A percentile compares a stretch with the other conserved stretches of the same genome.
Conservation (phyloP, 192 early-diverging fungal genomes). For the Linnemannia zychae region DNA sequence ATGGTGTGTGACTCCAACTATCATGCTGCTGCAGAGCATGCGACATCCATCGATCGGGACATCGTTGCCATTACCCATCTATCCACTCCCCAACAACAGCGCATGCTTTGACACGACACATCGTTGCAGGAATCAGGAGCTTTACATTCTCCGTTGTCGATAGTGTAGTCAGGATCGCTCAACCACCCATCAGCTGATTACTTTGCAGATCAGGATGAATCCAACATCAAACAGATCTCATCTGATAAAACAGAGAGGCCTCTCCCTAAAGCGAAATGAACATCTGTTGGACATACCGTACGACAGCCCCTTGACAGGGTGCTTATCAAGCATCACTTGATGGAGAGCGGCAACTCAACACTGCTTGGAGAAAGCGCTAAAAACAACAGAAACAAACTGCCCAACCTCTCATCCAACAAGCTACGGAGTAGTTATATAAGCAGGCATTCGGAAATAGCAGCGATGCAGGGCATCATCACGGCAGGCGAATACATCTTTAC, state of each 20-base stretch:
- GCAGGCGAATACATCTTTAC: neutral
- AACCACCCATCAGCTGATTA: neutral
- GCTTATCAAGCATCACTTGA: neutral
- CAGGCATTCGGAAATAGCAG: neutral
- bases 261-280: neutral
- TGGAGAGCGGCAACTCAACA: neutral
- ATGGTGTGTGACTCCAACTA: slow-evolving; percentile 19
- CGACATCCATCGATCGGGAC: slow-evolving; percentile 37
- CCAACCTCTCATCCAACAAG: neutral
- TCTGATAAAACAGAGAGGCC: neutral
- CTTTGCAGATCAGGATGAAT: slow-evolving; percentile 1
- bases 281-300: neutral
- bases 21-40: slow-evolving; percentile 33
- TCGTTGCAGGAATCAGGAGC: neutral
- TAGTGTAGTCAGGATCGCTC: neutral
- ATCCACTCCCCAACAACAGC: neutral
- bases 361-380: neutral
- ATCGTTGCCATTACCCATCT: slow-evolving; percentile 10
- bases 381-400: neutral
- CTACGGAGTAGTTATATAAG: neutral
- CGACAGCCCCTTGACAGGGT: neutral
- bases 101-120: neutral
- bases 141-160: neutral
- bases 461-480: neutral
- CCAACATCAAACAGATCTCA: slow-evolving; percentile 9